Conservation (phyloP, 495 filamentous ascomycete species). For the Penicillium chermesinum region DNA sequence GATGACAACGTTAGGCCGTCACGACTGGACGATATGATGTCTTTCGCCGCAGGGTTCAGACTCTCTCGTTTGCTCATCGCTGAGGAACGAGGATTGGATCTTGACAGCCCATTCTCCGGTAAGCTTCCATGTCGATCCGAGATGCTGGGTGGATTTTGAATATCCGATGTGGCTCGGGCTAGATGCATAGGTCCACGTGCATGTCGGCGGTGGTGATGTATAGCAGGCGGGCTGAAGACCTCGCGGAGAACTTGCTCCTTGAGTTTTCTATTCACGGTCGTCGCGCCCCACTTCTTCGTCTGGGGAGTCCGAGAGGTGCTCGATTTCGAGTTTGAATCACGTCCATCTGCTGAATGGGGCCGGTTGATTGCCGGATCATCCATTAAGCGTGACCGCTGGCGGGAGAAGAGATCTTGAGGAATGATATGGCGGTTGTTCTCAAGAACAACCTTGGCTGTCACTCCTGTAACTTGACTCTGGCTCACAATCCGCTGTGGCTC, state of each 20-base stretch:
- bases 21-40: slow-evolving; percentile 20
- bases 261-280: slow-evolving; percentile 80
- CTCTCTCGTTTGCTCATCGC: slow-evolving; percentile 9
- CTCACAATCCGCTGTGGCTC: slow-evolving; percentile 67
- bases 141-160: slow-evolving; percentile 3
- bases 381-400: slow-evolving; percentile 27
- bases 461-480: slow-evolving; percentile 60
- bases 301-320: slow-evolving; percentile 32
- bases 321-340: slow-evolving; percentile 11
- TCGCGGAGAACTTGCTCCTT: slow-evolving; percentile 91
- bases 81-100: slow-evolving; percentile 21
- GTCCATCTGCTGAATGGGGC: slow-evolving; percentile 16
- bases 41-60: slow-evolving; percentile 25
- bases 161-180: slow-evolving; percentile 37
- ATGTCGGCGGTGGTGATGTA: slow-evolving; percentile 61
- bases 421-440: slow-evolving; percentile 96
- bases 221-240: slow-evolving; percentile 80
- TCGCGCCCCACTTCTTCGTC: slow-evolving; percentile 85
- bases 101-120: slow-evolving; percentile 26
- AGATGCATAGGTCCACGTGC: slow-evolving; percentile 57
- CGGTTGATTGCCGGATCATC: slow-evolving; percentile 18
- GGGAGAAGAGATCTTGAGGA: slow-evolving; percentile 68
- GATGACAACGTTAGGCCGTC: slow-evolving; percentile 37
- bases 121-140: slow-evolving; percentile 19
- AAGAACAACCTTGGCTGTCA: slow-evolving; percentile 87